A percentile compares a stretch with the other conserved stretches of the same genome.
These are phyloP conservation scores for Polysphondylium violaceum DNA, from an alignment of 78 protist genomes.

Conservation along the genomic window DNA sequence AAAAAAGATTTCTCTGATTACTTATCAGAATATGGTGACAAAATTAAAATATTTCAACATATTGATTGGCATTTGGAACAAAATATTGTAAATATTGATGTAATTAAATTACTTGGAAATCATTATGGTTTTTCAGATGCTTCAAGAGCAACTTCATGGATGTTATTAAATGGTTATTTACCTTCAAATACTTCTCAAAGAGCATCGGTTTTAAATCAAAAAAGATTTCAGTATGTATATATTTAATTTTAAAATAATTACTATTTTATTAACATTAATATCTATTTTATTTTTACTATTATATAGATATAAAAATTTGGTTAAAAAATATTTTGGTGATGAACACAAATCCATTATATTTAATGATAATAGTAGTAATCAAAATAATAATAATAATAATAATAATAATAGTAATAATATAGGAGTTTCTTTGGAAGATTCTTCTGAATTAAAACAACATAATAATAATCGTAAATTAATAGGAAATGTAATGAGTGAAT, in stretches of 20 bases:
- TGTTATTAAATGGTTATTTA: slow-evolving; percentile 60
- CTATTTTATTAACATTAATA: background rate
- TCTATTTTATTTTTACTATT: background rate
- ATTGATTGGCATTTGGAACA: slow-evolving; percentile 75
- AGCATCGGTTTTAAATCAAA: slow-evolving; percentile 5
- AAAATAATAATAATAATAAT: background rate
- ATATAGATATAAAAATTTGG: slow-evolving; percentile 40
- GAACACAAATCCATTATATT: background rate
- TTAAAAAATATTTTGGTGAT: slow-evolving; percentile 61
- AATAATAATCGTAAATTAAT: slow-evolving; percentile 13
- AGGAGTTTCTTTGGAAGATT: background rate
- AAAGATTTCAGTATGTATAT: slow-evolving; percentile 45
- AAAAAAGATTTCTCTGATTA: slow-evolving; percentile 28
- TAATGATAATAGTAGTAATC: background rate
- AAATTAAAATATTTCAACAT: slow-evolving; percentile 49
- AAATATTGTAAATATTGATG: slow-evolving; percentile 40
- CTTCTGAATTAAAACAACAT: slow-evolving; percentile 1
- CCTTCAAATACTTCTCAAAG: slow-evolving; percentile 26
- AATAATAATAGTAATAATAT: background rate
- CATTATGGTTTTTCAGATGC: slow-evolving; percentile 67
- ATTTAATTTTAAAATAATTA: background rate
- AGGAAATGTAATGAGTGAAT: too few species aligned
- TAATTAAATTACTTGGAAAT: slow-evolving; percentile 47
- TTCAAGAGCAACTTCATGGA: slow-evolving; percentile 65
- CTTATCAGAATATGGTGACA: slow-evolving; percentile 43